Percentiles rank a stretch among this genome's conserved stretches.
Evolutionary conservation across 805 yeast species (phyloP).

Genomic region (Yarrowia bubula): DNA sequence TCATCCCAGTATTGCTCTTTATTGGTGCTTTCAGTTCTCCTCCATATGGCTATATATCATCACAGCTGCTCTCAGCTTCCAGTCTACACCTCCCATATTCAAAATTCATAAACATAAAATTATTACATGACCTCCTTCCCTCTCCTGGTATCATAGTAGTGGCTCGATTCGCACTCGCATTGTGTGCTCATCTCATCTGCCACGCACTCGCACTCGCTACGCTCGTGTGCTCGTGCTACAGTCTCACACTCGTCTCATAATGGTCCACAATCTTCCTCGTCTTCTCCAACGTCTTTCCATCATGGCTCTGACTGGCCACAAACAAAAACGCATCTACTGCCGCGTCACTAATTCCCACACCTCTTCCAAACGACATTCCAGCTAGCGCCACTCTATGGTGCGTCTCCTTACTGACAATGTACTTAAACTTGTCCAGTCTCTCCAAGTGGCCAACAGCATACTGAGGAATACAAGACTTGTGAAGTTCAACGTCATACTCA

Average conservation of each 20-base stretch:
- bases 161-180: background rate
- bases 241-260: slow-evolving; percentile 34
- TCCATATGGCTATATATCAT: too few species aligned
- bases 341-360: slow-evolving; percentile 89
- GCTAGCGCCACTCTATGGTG: slow-evolving; percentile 54
- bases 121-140: too few species aligned
- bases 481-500: slow-evolving; percentile 43
- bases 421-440: slow-evolving; percentile 42
- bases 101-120: too few species aligned
- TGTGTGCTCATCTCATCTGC: background rate
- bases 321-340: slow-evolving; percentile 60
- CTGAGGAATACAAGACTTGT: slow-evolving; percentile 72
- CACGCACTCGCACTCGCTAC: background rate
- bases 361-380: slow-evolving; percentile 77
- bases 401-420: slow-evolving; percentile 41
- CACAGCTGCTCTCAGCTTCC: too few species aligned
- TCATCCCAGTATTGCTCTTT: too few species aligned
- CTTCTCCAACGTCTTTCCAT: slow-evolving; percentile 38
- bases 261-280: slow-evolving; percentile 34
- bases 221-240: slow-evolving; percentile 27
- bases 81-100: too few species aligned
- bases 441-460: slow-evolving; percentile 67
- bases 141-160: too few species aligned
- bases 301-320: slow-evolving; percentile 46
- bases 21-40: too few species aligned